Evolutionary conservation across 106 monocot species (phyloP).

Genomic region (Gastrodia elata): DNA sequence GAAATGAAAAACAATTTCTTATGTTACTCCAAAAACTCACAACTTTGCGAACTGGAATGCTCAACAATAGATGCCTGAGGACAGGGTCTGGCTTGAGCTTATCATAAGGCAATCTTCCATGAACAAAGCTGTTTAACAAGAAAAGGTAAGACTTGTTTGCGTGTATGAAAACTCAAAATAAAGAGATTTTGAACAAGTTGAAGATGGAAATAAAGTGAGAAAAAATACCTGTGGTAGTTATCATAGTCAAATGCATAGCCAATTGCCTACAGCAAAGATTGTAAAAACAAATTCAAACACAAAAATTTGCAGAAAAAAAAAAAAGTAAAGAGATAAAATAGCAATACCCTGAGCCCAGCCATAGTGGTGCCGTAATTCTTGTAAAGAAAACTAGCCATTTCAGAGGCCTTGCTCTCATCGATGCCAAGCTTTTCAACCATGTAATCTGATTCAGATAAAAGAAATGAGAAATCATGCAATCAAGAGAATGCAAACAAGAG

Average conservation of each 20-base stretch:
- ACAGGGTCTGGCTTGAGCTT: conserved; percentile 57
- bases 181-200: not conserved
- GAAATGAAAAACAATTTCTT: not conserved
- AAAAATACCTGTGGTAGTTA: conserved; percentile 65
- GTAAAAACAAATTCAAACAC: not conserved
- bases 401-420: conserved; percentile 44
- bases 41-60: conserved; percentile 70
- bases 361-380: conserved; percentile 87
- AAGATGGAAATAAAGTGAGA: too few species aligned
- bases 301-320: not conserved
- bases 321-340: not conserved
- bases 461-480: not conserved
- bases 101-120: conserved; percentile 79
- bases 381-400: conserved; percentile 56
- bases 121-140: conserved; percentile 46
- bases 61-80: conserved; percentile 50
- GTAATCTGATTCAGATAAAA: conserved; percentile 34
- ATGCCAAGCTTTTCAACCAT: conserved; percentile 78
- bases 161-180: not conserved
- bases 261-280: conserved; percentile 44
- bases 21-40: conserved; percentile 25
- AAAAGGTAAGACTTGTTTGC: not conserved
- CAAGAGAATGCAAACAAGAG: not conserved
- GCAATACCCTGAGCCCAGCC: conserved; percentile 84
- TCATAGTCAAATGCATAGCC: conserved; percentile 83